phyloP scores from a whole-genome alignment of 331 rosid genomes.

The Quercus tomentella region DNA sequence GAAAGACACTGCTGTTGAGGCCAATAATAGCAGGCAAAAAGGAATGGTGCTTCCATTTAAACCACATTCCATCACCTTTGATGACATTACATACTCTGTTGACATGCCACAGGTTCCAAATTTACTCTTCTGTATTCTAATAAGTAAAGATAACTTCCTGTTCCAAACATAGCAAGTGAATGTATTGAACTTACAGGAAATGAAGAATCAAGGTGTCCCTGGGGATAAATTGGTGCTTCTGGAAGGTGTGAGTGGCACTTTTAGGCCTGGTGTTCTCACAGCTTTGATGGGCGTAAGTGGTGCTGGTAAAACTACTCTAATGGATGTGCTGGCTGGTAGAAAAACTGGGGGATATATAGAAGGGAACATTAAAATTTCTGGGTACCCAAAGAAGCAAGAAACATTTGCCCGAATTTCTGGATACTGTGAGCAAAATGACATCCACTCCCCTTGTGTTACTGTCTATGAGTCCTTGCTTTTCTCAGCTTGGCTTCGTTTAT shows the following conservation, averaged over 20 bases:
- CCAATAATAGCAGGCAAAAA: constrained; percentile 7
- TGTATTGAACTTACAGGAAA: constrained; percentile 34
- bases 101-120: constrained; percentile 44
- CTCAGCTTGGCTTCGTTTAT: constrained; percentile 61
- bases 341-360: constrained; percentile 49
- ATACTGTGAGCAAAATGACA: constrained; percentile 88
- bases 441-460: constrained; percentile 86
- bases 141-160: too few relatives aligned
- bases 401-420: constrained; percentile 67
- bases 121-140: too few relatives aligned
- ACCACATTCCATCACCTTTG: constrained; percentile 35
- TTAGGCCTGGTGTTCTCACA: constrained; percentile 91
- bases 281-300: constrained; percentile 98
- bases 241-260: constrained; percentile 72
- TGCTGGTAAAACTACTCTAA: constrained; percentile 87
- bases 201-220: constrained; percentile 38
- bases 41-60: constrained; percentile 62
- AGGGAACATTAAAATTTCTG: constrained; percentile 49
- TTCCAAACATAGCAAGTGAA: background rate
- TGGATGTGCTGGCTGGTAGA: constrained; percentile 62
- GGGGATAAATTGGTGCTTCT: constrained; percentile 45
- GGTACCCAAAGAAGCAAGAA: constrained; percentile 54
- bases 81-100: constrained; percentile 38
- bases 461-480: constrained; percentile 53
- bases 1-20: background rate